Evolutionary conservation across 2,329 filamentous ascomycete species (phyloP).

Genomic region (Stagonosporopsis tanaceti): DNA sequence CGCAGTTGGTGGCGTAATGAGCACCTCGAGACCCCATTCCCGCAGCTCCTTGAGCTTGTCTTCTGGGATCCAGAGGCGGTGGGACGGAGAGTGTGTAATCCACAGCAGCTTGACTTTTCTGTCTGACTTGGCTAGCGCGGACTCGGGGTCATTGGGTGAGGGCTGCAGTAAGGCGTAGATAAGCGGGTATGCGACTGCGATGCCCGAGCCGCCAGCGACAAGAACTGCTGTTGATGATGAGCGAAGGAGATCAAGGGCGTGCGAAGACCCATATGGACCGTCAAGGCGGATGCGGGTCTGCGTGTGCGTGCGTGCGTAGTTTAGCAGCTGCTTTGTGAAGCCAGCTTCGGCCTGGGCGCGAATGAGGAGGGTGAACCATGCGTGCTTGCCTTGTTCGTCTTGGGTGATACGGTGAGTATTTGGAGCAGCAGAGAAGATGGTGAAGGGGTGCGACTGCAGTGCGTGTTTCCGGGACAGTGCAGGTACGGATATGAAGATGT

Average conservation of each 20-base stretch:
- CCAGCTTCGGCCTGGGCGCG: conserved; percentile 62
- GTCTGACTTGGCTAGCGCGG: conserved; percentile 17
- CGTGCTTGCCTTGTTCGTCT: conserved; percentile 49
- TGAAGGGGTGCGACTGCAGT: conserved; percentile 72
- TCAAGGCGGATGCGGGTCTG: conserved; percentile 63
- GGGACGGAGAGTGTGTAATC: conserved; percentile 63
- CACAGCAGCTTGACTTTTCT: conserved; percentile 63
- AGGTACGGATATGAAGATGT: conserved; percentile 69
- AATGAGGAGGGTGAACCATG: conserved; percentile 66
- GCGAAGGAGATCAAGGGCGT: conserved; percentile 63
- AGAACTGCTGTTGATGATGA: conserved; percentile 61
- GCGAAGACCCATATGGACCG: conserved; percentile 69
- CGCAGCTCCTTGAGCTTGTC: conserved; percentile 60
- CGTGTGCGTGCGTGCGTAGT: conserved; percentile 57
- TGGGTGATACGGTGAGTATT: conserved; percentile 32
- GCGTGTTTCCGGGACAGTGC: conserved; percentile 60
- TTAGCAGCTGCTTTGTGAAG: conserved; percentile 65
- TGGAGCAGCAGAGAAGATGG: conserved; percentile 68
- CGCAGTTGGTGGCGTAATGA: conserved; percentile 63
- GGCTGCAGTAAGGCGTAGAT: conserved; percentile 59
- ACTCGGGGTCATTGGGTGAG: conserved; percentile 7
- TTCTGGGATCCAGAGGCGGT: conserved; percentile 63
- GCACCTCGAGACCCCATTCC: conserved; percentile 59
- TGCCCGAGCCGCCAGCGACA: conserved; percentile 70
- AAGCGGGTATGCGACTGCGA: conserved; percentile 70